Percentiles rank a stretch among this genome's conserved stretches.
These are phyloP conservation scores for Zelonia costaricensis DNA, from an alignment of 208 protist species.

Conservation along the genomic window DNA sequence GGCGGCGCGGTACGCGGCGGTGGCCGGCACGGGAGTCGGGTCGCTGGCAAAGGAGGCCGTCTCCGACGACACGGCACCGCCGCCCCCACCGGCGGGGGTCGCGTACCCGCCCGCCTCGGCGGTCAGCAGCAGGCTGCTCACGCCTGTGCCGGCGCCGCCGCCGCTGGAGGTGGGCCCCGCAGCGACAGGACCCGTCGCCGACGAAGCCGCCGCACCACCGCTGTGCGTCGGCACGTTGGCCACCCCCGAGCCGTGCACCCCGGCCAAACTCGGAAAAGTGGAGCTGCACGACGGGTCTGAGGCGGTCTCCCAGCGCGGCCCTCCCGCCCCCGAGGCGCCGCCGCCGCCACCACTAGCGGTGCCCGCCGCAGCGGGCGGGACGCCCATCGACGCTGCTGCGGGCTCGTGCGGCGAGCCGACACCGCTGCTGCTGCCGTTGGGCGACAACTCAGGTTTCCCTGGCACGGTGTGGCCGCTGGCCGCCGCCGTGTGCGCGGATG, in stretches of 20 bases:
- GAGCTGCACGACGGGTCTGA: neutral
- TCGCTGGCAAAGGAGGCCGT: neutral
- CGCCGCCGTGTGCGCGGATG: neutral
- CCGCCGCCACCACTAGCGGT: neutral
- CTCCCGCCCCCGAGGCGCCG: no score
- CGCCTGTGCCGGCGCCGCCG: neutral
- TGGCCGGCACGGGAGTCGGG: neutral
- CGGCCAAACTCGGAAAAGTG: neutral
- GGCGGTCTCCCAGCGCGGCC: neutral
- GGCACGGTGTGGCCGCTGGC: neutral
- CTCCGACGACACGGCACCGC: neutral
- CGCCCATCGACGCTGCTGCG: neutral
- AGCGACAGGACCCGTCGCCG: neutral
- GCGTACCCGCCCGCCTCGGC: no score
- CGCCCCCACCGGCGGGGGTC: neutral
- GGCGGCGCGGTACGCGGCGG: neutral
- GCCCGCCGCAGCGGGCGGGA: neutral
- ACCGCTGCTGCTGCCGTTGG: neutral
- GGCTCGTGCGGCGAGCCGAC: slow-evolving; percentile 1
- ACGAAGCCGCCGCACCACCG: neutral
- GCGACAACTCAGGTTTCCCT: neutral
- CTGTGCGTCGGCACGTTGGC: neutral
- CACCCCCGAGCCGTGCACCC: neutral
- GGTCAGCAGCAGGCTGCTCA: neutral
- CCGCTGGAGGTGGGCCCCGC: neutral